phyloP scores from a whole-genome alignment of 129 eudicot species.

The Ambrosia trifida region DNA sequence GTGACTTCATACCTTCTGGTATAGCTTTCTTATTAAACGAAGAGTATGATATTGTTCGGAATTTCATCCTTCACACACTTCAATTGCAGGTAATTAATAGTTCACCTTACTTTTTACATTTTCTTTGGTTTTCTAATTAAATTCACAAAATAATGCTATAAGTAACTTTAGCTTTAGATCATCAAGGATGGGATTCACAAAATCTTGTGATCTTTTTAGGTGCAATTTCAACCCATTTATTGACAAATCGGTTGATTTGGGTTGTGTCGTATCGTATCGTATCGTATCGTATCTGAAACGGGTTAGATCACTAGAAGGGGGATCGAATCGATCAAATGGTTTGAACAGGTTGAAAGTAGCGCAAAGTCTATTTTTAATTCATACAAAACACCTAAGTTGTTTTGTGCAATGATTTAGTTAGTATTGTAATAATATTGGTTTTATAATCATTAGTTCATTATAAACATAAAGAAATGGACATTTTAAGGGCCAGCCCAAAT shows the following conservation, averaged over 20 bases:
- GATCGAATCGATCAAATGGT: not conserved
- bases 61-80: conserved; percentile 79
- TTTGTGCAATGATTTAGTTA: not conserved
- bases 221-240: not conserved
- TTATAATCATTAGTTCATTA: not conserved
- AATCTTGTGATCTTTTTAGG: not conserved
- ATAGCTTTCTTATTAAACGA: conserved; percentile 74
- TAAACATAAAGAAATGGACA: not conserved
- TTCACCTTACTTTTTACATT: conserved; percentile 10
- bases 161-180: not conserved
- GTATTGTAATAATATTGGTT: not conserved
- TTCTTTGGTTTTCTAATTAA: not conserved
- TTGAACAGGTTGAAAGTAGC: not conserved
- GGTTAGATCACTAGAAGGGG: not conserved
- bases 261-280: too few relatives aligned
- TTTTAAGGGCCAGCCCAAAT: not conserved
- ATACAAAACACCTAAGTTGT: not conserved
- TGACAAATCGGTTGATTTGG: not conserved
- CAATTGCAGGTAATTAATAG: conserved; percentile 67
- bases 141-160: not conserved
- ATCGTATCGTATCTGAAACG: not conserved
- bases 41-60: conserved; percentile 72
- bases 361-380: not conserved
- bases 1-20: conserved; percentile 76
- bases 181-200: not conserved